Percentiles rank a stretch among this genome's conserved stretches.
Evolutionary conservation across 1,284 basidiomycete species (phyloP).

Genomic region (Ustilago sp.): DNA sequence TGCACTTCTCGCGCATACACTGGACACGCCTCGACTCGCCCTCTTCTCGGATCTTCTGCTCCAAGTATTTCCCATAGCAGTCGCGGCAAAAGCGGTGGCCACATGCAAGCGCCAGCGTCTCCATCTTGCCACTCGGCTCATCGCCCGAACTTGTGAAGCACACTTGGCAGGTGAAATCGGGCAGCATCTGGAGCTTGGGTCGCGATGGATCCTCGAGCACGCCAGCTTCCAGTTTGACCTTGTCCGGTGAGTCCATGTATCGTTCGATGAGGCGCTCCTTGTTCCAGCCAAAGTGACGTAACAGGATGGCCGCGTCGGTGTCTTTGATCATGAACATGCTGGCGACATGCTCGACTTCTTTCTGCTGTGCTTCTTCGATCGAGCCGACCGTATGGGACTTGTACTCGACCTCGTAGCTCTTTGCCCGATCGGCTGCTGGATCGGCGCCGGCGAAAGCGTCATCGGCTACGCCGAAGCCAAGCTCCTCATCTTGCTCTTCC

Average conservation of each 20-base stretch:
- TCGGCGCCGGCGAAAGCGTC: conserved; percentile 53
- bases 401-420: conserved; percentile 65
- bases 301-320: conserved; percentile 78
- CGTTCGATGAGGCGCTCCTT: conserved; percentile 82
- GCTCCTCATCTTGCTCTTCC: conserved; percentile 40
- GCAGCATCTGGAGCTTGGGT: conserved; percentile 46
- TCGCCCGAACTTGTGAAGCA: conserved; percentile 64
- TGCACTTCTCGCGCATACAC: conserved; percentile 94
- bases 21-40: conserved; percentile 83
- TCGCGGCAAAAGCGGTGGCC: conserved; percentile 70
- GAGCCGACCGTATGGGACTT: conserved; percentile 51
- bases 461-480: conserved; percentile 49
- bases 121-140: conserved; percentile 47
- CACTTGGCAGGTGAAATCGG: conserved; percentile 65
- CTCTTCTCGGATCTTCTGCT: conserved; percentile 88
- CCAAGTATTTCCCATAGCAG: conserved; percentile 88
- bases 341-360: conserved; percentile 66
- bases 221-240: conserved; percentile 64
- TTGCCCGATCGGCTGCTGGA: conserved; percentile 49
- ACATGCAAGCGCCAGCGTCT: conserved; percentile 64
- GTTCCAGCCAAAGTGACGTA: conserved; percentile 93
- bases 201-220: conserved; percentile 57
- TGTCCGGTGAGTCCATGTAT: conserved; percentile 66
- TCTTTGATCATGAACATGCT: conserved; percentile 66
- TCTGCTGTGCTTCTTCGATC: conserved; percentile 59